These are phyloP conservation scores for Agaricus blazei DNA, from an alignment of 768 basidiomycete genomes.

Conservation along the genomic window DNA sequence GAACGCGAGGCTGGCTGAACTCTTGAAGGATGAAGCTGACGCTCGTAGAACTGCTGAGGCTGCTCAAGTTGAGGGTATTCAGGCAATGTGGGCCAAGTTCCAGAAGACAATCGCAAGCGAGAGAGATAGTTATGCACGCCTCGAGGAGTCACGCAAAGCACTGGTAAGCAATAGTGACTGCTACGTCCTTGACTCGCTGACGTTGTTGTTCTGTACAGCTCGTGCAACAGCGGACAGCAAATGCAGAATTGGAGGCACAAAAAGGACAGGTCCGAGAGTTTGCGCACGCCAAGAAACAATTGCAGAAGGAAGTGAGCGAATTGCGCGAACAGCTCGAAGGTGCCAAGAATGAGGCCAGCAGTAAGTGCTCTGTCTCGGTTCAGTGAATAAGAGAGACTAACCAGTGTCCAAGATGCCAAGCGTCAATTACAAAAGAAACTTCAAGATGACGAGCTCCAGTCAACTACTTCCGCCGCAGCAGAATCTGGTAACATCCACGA, in stretches of 20 bases:
- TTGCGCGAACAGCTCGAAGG: conserved; percentile 54
- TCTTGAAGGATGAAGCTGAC: conserved; percentile 59
- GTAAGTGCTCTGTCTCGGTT: conserved; percentile 28
- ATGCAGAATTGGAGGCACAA: conserved; percentile 61
- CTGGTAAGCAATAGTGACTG: conserved; percentile 38
- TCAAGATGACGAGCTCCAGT: conserved; percentile 60
- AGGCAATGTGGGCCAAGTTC: conserved; percentile 65
- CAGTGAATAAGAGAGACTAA: neutral
- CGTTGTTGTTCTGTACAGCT: conserved; percentile 30
- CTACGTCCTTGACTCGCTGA: neutral
- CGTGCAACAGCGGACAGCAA: conserved; percentile 59
- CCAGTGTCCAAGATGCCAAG: conserved; percentile 39
- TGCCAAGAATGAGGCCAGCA: conserved; percentile 52
- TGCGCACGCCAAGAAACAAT: conserved; percentile 46
- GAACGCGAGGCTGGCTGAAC: conserved; percentile 47
- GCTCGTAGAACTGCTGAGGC: conserved; percentile 57
- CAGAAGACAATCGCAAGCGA: conserved; percentile 54
- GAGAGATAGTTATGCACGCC: conserved; percentile 53
- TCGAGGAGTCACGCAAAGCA: conserved; percentile 69
- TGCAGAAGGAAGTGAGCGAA: conserved; percentile 49
- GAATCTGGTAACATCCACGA: conserved; percentile 42
- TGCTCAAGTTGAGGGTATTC: conserved; percentile 59
- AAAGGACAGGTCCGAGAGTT: conserved; percentile 61
- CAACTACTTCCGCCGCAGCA: conserved; percentile 53
- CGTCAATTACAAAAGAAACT: conserved; percentile 53